Evolutionary conservation across 73 alveolate species (phyloP).

Genomic region (Stentor coeruleus): DNA sequence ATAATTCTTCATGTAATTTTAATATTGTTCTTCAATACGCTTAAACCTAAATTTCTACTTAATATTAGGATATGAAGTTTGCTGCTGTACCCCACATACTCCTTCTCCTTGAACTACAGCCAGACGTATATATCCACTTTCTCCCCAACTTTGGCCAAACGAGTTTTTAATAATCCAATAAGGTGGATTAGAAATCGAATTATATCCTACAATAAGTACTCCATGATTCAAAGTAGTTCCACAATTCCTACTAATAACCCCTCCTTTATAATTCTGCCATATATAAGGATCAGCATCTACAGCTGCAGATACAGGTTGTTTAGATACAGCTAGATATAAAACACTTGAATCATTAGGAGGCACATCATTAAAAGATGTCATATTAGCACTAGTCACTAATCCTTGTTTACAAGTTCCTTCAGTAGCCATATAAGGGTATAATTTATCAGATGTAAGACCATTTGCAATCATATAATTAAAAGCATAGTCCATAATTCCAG

Average conservation of each 20-base stretch:
- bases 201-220: constrained; percentile 23
- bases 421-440: neutral
- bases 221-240: constrained; percentile 11
- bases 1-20: too few species aligned
- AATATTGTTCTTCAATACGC: too few species aligned
- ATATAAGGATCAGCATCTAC: constrained; percentile 25
- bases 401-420: neutral
- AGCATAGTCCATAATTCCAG: neutral
- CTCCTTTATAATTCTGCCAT: constrained; percentile 27
- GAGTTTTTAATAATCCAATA: constrained; percentile 20
- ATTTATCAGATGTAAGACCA: neutral
- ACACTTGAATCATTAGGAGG: neutral
- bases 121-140: neutral
- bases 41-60: too few species aligned
- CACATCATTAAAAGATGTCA: neutral
- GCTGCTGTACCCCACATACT: constrained; percentile 12
- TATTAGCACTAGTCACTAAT: neutral
- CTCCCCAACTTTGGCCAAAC: constrained; percentile 21
- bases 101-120: neutral
- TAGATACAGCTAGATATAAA: neutral
- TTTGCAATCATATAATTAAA: neutral
- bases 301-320: constrained; percentile 14
- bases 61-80: neutral
- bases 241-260: constrained; percentile 20
- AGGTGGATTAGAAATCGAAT: neutral